Conservation (phyloP, 2,329 filamentous ascomycete species). For the Endothia cerciana region DNA sequence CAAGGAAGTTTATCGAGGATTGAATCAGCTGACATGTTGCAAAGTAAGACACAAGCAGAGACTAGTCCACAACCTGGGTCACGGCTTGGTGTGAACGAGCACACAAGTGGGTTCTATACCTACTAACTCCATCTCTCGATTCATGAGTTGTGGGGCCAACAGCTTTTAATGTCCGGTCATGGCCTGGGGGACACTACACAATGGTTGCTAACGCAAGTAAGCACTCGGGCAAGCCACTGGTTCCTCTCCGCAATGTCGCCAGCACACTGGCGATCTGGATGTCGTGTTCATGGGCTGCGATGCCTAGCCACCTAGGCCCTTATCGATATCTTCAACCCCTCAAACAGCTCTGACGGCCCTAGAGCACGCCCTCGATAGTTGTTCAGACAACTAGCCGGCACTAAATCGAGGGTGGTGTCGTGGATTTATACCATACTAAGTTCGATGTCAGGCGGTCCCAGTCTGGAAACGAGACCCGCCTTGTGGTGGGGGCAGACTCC, state of each 20-base stretch:
- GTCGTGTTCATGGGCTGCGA: not conserved
- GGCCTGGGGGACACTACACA: not conserved
- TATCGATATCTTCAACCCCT: not conserved
- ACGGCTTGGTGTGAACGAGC: not conserved
- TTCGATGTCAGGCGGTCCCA: conserved; percentile 14
- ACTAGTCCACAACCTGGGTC: not conserved
- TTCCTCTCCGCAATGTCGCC: not conserved
- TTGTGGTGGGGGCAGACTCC: not conserved
- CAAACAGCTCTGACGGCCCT: not conserved
- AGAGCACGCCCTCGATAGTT: not conserved
- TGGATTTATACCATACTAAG: not conserved
- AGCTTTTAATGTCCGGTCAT: not conserved
- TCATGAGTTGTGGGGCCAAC: conserved; percentile 10
- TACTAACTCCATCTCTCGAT: conserved; percentile 2
- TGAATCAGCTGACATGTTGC: not conserved
- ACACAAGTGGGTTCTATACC: conserved; percentile 3
- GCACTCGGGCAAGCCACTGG: not conserved
- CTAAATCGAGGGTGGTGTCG: not conserved
- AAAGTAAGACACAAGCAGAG: not conserved
- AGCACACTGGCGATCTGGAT: not conserved
- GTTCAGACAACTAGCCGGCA: not conserved
- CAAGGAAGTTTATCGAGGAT: conserved; percentile 11
- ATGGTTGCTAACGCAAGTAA: too few species aligned
- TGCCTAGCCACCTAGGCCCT: not conserved
- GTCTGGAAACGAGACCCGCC: conserved; percentile 8